phyloP scores from a whole-genome alignment of 257 asterid species.

The Ballota nigra region DNA sequence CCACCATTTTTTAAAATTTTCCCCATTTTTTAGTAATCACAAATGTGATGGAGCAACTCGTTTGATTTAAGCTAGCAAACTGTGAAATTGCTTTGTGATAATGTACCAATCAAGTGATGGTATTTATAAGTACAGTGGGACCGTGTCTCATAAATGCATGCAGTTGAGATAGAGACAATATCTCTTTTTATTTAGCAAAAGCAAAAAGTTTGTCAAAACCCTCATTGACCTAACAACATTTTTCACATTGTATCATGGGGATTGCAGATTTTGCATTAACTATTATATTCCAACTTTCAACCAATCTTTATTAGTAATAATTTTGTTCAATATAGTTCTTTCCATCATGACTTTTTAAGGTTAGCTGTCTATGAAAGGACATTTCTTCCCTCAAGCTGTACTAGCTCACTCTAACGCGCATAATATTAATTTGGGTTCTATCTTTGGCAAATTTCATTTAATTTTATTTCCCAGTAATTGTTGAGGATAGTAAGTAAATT shows the following conservation, averaged over 20 bases:
- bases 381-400: neutral
- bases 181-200: too few species aligned
- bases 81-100: neutral
- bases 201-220: slow-evolving; percentile 22
- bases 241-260: slow-evolving; percentile 25
- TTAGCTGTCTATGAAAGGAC: slow-evolving; percentile 18
- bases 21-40: slow-evolving; percentile 28
- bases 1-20: slow-evolving; percentile 29
- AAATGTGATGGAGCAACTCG: slow-evolving; percentile 1
- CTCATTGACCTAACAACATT: slow-evolving; percentile 7
- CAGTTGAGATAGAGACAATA: slow-evolving; percentile 40
- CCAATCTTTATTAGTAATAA: slow-evolving; percentile 6
- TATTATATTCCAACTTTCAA: slow-evolving; percentile 40
- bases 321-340: slow-evolving; percentile 1
- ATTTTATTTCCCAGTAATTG: neutral
- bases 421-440: neutral
- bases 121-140: slow-evolving; percentile 27
- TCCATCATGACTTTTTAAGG: slow-evolving; percentile 19
- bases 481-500: neutral
- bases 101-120: neutral
- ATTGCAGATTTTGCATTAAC: slow-evolving; percentile 6
- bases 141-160: slow-evolving; percentile 40
- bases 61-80: slow-evolving; percentile 4
- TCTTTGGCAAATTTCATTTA: neutral
- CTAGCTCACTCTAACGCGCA: neutral